phyloP scores from a whole-genome alignment of 208 protist genomes.

The Vickermania spadyakhi region DNA sequence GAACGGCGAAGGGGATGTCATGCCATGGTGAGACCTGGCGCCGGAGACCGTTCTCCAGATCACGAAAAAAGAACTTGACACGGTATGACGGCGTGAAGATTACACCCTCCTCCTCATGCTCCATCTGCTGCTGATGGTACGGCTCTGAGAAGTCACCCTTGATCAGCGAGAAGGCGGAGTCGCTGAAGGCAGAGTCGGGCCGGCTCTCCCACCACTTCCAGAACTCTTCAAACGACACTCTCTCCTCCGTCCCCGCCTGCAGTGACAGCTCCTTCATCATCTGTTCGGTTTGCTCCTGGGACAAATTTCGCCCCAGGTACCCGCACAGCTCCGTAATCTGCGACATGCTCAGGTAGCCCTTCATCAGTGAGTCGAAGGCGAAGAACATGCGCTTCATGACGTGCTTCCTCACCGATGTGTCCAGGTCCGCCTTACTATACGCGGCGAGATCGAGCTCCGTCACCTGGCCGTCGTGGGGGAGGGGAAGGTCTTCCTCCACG shows the following conservation, averaged over 20 bases:
- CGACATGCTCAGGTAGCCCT: slow-evolving; percentile 45
- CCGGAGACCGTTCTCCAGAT: slow-evolving; percentile 61
- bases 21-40: slow-evolving; percentile 89
- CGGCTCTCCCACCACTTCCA: slow-evolving; percentile 77
- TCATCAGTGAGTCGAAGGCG: slow-evolving; percentile 80
- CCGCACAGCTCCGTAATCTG: slow-evolving; percentile 72
- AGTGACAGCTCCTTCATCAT: slow-evolving; percentile 55
- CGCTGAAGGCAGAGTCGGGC: slow-evolving; percentile 26
- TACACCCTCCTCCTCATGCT: slow-evolving; percentile 69
- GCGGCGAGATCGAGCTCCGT: slow-evolving; percentile 74
- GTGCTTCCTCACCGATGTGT: slow-evolving; percentile 46
- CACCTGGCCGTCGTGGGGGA: slow-evolving; percentile 9
- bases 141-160: slow-evolving; percentile 83
- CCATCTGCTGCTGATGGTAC: slow-evolving; percentile 87
- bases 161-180: slow-evolving; percentile 74
- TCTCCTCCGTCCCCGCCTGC: slow-evolving; percentile 23
- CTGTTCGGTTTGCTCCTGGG: slow-evolving; percentile 20
- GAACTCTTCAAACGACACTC: slow-evolving; percentile 79
- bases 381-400: slow-evolving; percentile 87
- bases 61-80: slow-evolving; percentile 85
- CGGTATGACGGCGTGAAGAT: slow-evolving; percentile 90
- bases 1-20: slow-evolving; percentile 85
- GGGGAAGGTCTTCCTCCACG: neutral
- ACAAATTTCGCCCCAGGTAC: slow-evolving; percentile 58
- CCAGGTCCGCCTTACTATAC: slow-evolving; percentile 77